A percentile compares a stretch with the other conserved stretches of the same genome.
Evolutionary conservation across 257 asterid species (phyloP).

Genomic region (Craterostigma plantagineum): DNA sequence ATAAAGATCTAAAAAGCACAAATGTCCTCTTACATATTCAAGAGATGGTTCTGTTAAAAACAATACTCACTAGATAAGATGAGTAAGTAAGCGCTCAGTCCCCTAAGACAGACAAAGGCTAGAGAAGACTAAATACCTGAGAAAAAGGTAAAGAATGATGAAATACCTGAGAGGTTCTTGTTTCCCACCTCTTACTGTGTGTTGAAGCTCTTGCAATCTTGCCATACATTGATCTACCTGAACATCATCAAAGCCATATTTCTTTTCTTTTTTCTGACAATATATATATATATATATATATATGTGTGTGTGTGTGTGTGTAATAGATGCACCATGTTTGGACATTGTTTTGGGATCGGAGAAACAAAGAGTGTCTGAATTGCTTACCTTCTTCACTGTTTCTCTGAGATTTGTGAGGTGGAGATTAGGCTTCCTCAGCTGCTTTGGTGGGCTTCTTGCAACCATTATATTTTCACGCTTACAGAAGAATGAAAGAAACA

Average conservation of each 20-base stretch:
- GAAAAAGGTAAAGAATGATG: slow-evolving; percentile 44
- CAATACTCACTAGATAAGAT: too few species aligned
- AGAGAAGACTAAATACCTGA: too few species aligned
- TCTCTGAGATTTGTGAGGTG: slow-evolving; percentile 32
- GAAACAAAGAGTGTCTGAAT: background rate
- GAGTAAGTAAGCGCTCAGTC: too few species aligned
- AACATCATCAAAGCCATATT: slow-evolving; percentile 1
- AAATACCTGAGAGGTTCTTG: slow-evolving; percentile 31
- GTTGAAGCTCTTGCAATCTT: slow-evolving; percentile 79
- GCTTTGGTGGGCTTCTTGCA: slow-evolving; percentile 71
- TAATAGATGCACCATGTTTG: background rate
- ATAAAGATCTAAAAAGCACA: background rate
- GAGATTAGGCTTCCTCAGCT: slow-evolving; percentile 20
- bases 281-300: too few species aligned
- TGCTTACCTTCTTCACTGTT: slow-evolving; percentile 30
- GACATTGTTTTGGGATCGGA: background rate
- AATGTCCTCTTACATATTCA: too few species aligned
- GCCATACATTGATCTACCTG: slow-evolving; percentile 91
- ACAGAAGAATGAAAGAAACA: too few species aligned
- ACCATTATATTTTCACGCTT: slow-evolving; percentile 57
- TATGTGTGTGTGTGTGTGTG: too few species aligned
- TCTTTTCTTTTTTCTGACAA: too few species aligned
- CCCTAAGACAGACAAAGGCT: too few species aligned
- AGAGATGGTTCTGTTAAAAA: too few species aligned
- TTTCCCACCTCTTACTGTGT: slow-evolving; percentile 40